Percentiles rank a stretch among this genome's conserved stretches.
phyloP scores from a whole-genome alignment of 108 stramenopile genomes.

The Fragilariopsis cylindrus region DNA sequence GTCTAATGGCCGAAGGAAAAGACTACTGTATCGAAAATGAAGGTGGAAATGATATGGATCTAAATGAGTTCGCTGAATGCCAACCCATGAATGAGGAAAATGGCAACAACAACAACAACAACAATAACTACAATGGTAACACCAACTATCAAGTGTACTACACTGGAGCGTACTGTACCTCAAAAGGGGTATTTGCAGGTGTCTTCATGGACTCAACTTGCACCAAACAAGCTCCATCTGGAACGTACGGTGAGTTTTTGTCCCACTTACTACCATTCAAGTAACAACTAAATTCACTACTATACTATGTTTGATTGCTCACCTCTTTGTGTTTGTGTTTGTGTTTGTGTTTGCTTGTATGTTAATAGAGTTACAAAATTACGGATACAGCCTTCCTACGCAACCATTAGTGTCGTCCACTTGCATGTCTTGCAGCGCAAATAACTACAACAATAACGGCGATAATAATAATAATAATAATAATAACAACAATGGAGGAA shows the following conservation, averaged over 20 bases:
- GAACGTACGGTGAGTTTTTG: constrained; percentile 50
- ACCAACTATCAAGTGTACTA: constrained; percentile 52
- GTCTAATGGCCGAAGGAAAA: constrained; percentile 16
- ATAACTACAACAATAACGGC: constrained; percentile 34
- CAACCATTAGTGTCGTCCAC: constrained; percentile 44
- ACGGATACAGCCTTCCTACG: constrained; percentile 56
- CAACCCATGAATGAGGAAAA: constrained; percentile 33
- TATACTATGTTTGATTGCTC: no score
- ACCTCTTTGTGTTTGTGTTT: no score
- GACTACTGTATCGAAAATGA: constrained; percentile 62
- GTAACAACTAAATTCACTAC: background rate
- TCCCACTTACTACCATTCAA: no score
- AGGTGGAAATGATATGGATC: constrained; percentile 27
- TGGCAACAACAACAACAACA: constrained; percentile 40
- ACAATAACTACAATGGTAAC: constrained; percentile 52
- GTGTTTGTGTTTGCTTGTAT: no score
- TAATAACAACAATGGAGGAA: constrained; percentile 25
- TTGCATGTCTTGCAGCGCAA: constrained; percentile 51
- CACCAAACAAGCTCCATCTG: constrained; percentile 55
- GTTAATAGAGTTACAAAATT: constrained; percentile 12
- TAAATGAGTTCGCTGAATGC: constrained; percentile 49
- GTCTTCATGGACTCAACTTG: constrained; percentile 70
- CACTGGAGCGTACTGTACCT: constrained; percentile 74
- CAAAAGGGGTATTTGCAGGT: constrained; percentile 62
- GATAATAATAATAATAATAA: constrained; percentile 39